phyloP scores from a whole-genome alignment of 2,329 filamentous ascomycete genomes.

The Trichophyton simii region DNA sequence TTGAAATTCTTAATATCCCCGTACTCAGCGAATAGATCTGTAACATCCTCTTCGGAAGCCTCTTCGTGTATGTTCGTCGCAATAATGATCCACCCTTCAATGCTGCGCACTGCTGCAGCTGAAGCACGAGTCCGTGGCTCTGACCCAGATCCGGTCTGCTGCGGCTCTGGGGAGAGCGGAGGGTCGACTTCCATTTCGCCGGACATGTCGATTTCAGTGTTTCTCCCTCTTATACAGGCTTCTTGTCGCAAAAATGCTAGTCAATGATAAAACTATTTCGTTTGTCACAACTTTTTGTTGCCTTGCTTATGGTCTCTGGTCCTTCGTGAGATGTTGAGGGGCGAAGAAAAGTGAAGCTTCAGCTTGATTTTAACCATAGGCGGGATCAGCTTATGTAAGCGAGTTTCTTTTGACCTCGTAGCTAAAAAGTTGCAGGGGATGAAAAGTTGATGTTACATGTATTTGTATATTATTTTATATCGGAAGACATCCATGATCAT shows the following conservation, averaged over 20 bases:
- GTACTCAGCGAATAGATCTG: constrained; percentile 53
- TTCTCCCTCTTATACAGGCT: neutral
- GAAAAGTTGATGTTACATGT: neutral
- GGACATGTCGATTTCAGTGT: constrained; percentile 23
- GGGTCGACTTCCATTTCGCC: constrained; percentile 36
- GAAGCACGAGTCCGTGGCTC: constrained; percentile 35
- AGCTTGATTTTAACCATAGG: neutral
- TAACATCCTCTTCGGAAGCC: constrained; percentile 54
- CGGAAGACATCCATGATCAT: neutral
- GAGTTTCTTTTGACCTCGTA: neutral
- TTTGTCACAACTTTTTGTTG: neutral
- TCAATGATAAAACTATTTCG: neutral
- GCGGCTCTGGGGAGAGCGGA: constrained; percentile 21
- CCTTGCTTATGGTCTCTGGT: neutral
- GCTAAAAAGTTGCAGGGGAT: neutral
- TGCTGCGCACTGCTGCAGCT: constrained; percentile 50
- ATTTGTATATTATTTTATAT: neutral
- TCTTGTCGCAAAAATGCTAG: neutral
- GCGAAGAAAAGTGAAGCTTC: neutral
- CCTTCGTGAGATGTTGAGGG: neutral
- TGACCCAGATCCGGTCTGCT: constrained; percentile 20
- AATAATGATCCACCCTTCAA: constrained; percentile 59
- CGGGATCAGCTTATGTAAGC: neutral
- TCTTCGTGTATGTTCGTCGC: constrained; percentile 58
- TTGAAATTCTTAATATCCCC: constrained; percentile 57